These are phyloP conservation scores for Hyphopichia fennica DNA, from an alignment of 1,139 yeast genomes.

Conservation along the genomic window DNA sequence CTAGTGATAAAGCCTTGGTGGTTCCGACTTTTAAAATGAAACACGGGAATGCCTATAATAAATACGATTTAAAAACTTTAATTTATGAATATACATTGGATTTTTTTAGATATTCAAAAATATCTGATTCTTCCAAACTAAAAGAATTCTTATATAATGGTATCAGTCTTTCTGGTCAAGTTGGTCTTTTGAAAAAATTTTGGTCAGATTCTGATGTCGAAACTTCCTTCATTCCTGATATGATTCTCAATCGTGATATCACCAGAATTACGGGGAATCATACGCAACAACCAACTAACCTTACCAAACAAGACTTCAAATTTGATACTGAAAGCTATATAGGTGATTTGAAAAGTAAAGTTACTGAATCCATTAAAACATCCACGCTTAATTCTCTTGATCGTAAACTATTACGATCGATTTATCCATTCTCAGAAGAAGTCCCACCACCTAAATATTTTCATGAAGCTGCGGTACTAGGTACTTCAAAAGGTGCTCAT, in stretches of 20 bases:
- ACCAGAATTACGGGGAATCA: slow-evolving; percentile 3
- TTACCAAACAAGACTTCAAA: slow-evolving; percentile 10
- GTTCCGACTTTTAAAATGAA: slow-evolving; percentile 6
- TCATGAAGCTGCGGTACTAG: slow-evolving; percentile 17
- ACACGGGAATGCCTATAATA: not conserved
- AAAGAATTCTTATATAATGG: not conserved
- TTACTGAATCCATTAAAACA: slow-evolving; percentile 17
- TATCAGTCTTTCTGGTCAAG: not conserved
- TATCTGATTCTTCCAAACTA: no score
- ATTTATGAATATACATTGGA: not conserved
- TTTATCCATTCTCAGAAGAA: slow-evolving; percentile 13
- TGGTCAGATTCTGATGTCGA: slow-evolving; percentile 1
- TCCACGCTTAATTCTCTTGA: slow-evolving; percentile 17
- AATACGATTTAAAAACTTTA: slow-evolving; percentile 4
- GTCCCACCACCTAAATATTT: slow-evolving; percentile 15
- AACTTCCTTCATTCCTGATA: slow-evolving; percentile 2
- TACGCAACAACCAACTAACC: not conserved
- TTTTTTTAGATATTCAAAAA: not conserved
- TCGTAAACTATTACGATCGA: slow-evolving; percentile 25
- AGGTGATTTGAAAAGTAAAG: slow-evolving; percentile 4
- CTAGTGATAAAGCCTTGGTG: slow-evolving; percentile 4
- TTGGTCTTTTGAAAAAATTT: not conserved
- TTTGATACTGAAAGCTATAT: slow-evolving; percentile 8
- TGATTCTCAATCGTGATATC: slow-evolving; percentile 5
- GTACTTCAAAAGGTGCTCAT: slow-evolving; percentile 17